These are phyloP conservation scores for Teunomyces lycoperdinae DNA, from an alignment of 805 yeast genomes.

Conservation along the genomic window DNA sequence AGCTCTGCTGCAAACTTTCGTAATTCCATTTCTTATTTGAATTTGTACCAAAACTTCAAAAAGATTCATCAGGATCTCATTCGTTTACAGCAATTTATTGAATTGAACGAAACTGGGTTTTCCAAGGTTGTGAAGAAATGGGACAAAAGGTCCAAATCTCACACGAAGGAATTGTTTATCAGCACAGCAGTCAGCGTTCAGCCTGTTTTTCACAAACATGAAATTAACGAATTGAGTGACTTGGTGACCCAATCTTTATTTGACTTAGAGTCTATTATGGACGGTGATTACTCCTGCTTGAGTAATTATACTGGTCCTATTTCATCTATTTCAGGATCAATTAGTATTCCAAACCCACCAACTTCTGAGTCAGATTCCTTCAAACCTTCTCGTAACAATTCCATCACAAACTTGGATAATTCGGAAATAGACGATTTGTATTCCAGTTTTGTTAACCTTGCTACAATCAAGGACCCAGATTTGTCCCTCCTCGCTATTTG, in stretches of 20 bases:
- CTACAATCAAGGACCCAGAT: slow-evolving; percentile 42
- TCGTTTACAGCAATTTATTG: slow-evolving; percentile 88
- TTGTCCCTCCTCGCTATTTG: slow-evolving; percentile 33
- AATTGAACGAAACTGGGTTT: slow-evolving; percentile 92
- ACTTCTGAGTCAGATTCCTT: neutral
- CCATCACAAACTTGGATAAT: slow-evolving; percentile 24
- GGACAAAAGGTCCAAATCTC: slow-evolving; percentile 96
- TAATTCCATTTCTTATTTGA: slow-evolving; percentile 73
- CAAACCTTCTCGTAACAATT: slow-evolving; percentile 1
- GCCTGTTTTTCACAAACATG: slow-evolving; percentile 91
- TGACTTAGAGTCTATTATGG: slow-evolving; percentile 64
- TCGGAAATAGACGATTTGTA: slow-evolving; percentile 66
- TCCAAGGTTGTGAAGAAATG: slow-evolving; percentile 94
- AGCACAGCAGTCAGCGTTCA: slow-evolving; percentile 94
- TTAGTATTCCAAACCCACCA: neutral
- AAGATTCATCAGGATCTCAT: slow-evolving; percentile 86
- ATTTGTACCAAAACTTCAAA: slow-evolving; percentile 83
- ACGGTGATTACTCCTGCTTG: slow-evolving; percentile 40
- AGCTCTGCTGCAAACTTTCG: slow-evolving; percentile 39
- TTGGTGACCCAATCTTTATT: slow-evolving; percentile 61
- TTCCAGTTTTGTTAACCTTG: slow-evolving; percentile 61
- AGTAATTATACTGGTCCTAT: slow-evolving; percentile 6
- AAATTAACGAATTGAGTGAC: slow-evolving; percentile 82
- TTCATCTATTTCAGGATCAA: neutral
- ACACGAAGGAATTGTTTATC: slow-evolving; percentile 87